Conservation (phyloP, 371 early-diverging fungal genomes). For the Syncephalastrum contaminatum region DNA sequence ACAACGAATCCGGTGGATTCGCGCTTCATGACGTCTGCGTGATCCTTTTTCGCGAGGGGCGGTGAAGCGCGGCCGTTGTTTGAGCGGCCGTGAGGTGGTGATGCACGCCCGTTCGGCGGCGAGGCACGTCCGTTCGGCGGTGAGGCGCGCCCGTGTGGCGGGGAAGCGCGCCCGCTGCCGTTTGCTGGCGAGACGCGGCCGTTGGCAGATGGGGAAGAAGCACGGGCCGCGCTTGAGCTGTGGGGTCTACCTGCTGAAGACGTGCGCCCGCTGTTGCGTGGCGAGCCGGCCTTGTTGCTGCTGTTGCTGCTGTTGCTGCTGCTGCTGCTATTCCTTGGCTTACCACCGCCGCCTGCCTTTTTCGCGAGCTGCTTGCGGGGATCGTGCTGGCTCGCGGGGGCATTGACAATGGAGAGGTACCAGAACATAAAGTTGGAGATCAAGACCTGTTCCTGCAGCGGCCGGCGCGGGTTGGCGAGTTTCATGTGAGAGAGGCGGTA, state of each 20-base stretch:
- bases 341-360: conserved; percentile 1
- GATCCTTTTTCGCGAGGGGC: too few species aligned
- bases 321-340: conserved; percentile 4
- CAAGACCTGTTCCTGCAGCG: conserved; percentile 89
- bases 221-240: neutral
- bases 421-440: conserved; percentile 96
- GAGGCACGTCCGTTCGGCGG: neutral
- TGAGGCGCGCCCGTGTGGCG: neutral
- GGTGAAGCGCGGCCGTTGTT: conserved; percentile 1
- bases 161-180: neutral
- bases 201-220: neutral
- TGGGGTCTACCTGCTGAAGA: too few species aligned
- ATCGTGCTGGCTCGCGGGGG: conserved; percentile 10
- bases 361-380: conserved; percentile 16
- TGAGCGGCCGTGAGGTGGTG: conserved; percentile 1
- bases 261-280: neutral
- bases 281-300: conserved; percentile 1
- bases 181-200: neutral
- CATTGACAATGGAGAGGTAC: conserved; percentile 76
- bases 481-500: conserved; percentile 93
- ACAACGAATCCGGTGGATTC: conserved; percentile 44
- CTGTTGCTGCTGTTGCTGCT: conserved; percentile 9
- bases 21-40: conserved; percentile 3
- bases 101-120: neutral
- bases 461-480: conserved; percentile 86